A percentile compares a stretch with the other conserved stretches of the same genome.
phyloP scores from a whole-genome alignment of 805 yeast species.

The Myxozyma udenii region DNA sequence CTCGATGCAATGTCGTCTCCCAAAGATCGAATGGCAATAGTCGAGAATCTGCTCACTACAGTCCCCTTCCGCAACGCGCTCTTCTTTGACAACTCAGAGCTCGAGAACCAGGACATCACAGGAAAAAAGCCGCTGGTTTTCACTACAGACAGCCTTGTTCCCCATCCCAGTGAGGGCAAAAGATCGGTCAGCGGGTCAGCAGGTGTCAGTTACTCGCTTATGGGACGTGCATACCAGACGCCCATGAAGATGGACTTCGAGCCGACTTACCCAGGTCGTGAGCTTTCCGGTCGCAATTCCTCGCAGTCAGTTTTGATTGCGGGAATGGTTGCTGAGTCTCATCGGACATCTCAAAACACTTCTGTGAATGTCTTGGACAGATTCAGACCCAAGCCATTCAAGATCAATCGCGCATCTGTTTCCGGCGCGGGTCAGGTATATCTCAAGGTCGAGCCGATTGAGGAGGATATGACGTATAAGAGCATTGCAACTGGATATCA shows the following conservation, averaged over 20 bases:
- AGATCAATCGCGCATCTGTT: not conserved
- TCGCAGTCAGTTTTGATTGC: constrained; percentile 2
- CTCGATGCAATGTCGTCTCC: not conserved
- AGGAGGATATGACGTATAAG: not conserved
- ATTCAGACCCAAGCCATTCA: constrained; percentile 5
- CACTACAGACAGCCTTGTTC: not conserved
- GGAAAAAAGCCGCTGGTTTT: not conserved
- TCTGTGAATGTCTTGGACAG: not conserved
- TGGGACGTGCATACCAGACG: constrained; percentile 6
- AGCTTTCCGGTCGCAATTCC: not conserved
- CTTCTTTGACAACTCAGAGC: no score
- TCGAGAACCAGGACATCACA: not conserved
- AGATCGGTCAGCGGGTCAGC: constrained; percentile 6
- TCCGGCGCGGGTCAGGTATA: constrained; percentile 8
- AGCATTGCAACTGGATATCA: no score
- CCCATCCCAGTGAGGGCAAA: constrained; percentile 3
- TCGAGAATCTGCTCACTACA: not conserved
- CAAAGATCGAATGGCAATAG: not conserved
- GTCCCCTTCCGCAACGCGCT: not conserved
- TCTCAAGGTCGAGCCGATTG: constrained; percentile 1
- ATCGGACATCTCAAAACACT: not conserved
- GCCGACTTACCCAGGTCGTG: constrained; percentile 12
- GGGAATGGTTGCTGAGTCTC: constrained; percentile 6
- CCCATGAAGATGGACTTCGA: constrained; percentile 4
- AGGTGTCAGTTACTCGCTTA: constrained; percentile 10